Conservation (phyloP, 1,284 basidiomycete genomes). For the Sanghuangporus sanghuang region DNA sequence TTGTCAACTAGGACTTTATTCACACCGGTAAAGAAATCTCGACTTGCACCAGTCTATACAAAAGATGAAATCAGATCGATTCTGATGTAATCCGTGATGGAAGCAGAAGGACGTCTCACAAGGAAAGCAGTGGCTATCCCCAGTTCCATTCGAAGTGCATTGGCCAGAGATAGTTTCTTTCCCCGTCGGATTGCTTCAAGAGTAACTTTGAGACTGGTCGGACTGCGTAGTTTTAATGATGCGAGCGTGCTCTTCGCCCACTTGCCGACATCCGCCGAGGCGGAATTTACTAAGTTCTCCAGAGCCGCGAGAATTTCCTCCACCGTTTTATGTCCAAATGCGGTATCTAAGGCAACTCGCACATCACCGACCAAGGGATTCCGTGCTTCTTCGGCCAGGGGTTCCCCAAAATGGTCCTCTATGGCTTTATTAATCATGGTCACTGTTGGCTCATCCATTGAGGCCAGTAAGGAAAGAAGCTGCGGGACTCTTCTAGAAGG, state of each 20-base stretch:
- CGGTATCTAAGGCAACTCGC: slow-evolving; percentile 72
- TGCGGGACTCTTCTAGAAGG: slow-evolving; percentile 69
- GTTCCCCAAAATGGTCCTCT: slow-evolving; percentile 63
- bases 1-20: slow-evolving; percentile 71
- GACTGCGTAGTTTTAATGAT: slow-evolving; percentile 68
- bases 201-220: slow-evolving; percentile 87
- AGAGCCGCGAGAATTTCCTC: slow-evolving; percentile 68
- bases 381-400: slow-evolving; percentile 49
- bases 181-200: slow-evolving; percentile 74
- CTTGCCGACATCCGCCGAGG: slow-evolving; percentile 43
- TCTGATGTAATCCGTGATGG: neutral
- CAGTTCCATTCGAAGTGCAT: slow-evolving; percentile 78
- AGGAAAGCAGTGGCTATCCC: slow-evolving; percentile 77
- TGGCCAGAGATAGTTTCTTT: slow-evolving; percentile 52
- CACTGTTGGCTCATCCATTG: slow-evolving; percentile 49
- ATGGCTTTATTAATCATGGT: slow-evolving; percentile 52
- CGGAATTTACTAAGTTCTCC: slow-evolving; percentile 36
- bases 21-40: slow-evolving; percentile 83
- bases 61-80: neutral
- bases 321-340: slow-evolving; percentile 68
- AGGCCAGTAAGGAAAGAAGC: slow-evolving; percentile 57
- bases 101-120: slow-evolving; percentile 40
- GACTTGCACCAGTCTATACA: slow-evolving; percentile 60
- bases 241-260: slow-evolving; percentile 76
- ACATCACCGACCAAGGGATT: slow-evolving; percentile 56